Conservation (phyloP, 495 filamentous ascomycete genomes). For the Annulohypoxylon nitens region DNA sequence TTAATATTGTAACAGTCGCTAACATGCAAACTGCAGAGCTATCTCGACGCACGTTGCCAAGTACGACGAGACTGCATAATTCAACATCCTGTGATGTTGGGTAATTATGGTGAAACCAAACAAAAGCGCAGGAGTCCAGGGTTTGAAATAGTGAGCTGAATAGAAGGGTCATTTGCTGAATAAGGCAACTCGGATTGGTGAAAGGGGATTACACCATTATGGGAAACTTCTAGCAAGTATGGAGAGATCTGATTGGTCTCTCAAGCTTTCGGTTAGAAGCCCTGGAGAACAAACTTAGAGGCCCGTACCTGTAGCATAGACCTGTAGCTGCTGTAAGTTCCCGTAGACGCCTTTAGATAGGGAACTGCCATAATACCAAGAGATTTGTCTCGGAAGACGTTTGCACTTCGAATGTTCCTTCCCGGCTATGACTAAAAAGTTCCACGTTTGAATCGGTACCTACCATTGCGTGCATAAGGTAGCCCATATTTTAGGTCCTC, state of each 20-base stretch:
- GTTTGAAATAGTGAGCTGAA: constrained; percentile 9
- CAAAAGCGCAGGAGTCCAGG: constrained; percentile 12
- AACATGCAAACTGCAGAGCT: constrained; percentile 34
- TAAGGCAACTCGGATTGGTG: constrained; percentile 20
- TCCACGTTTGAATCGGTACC: background rate
- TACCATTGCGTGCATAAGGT: background rate
- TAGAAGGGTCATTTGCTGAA: constrained; percentile 12
- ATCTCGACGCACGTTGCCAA: constrained; percentile 41
- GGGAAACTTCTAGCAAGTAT: constrained; percentile 34
- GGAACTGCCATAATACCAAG: constrained; percentile 32
- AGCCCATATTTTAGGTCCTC: too few species aligned
- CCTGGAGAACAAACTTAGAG: constrained; percentile 27
- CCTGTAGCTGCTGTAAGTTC: background rate
- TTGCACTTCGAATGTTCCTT: background rate
- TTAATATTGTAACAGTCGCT: constrained; percentile 14
- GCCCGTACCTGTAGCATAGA: background rate
- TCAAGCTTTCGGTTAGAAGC: background rate
- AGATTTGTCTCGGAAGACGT: constrained; percentile 15
- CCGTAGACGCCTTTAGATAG: background rate
- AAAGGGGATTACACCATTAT: constrained; percentile 36
- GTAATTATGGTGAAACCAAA: constrained; percentile 21
- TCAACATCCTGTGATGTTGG: constrained; percentile 10
- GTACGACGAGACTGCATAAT: constrained; percentile 37
- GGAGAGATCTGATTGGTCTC: constrained; percentile 27
- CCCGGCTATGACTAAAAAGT: background rate